phyloP scores from a whole-genome alignment of 2,329 filamentous ascomycete genomes.

The Fusarium mangiferae region DNA sequence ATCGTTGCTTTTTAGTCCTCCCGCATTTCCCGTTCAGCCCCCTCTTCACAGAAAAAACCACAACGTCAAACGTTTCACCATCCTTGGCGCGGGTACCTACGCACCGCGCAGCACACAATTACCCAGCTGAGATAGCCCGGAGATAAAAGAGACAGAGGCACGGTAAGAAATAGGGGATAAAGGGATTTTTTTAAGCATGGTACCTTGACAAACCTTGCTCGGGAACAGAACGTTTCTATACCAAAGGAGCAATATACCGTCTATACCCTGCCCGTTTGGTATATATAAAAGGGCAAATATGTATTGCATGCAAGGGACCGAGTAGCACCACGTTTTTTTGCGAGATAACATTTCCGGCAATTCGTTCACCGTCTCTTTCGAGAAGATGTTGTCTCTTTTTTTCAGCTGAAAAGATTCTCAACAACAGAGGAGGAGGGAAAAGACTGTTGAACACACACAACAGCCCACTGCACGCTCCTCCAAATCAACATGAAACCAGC shows the following conservation, averaged over 20 bases:
- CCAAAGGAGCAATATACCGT: constrained; percentile 21
- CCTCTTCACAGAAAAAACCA: neutral
- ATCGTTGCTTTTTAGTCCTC: constrained; percentile 11
- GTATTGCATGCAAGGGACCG: constrained; percentile 30
- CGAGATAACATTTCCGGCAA: constrained; percentile 11
- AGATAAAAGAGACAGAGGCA: constrained; percentile 8
- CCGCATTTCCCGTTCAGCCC: constrained; percentile 27
- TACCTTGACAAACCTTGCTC: constrained; percentile 1
- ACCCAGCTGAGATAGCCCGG: constrained; percentile 4
- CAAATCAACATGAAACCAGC: constrained; percentile 40
- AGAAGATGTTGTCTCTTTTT: neutral
- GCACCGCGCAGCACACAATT: neutral
- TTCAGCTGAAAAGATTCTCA: neutral
- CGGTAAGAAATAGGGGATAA: constrained; percentile 20
- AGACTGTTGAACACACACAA: neutral
- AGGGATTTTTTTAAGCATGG: neutral
- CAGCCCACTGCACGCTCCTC: constrained; percentile 39
- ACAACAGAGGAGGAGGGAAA: too few species aligned
- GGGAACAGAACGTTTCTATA: constrained; percentile 31
- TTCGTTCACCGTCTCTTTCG: constrained; percentile 26
- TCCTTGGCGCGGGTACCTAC: constrained; percentile 5
- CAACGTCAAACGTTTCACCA: constrained; percentile 30
- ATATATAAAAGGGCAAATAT: constrained; percentile 26
- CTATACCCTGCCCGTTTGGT: constrained; percentile 7
- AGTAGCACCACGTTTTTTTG: constrained; percentile 17